These are phyloP conservation scores for Ogataea naganishii DNA, from an alignment of 805 yeast species.

Conservation along the genomic window DNA sequence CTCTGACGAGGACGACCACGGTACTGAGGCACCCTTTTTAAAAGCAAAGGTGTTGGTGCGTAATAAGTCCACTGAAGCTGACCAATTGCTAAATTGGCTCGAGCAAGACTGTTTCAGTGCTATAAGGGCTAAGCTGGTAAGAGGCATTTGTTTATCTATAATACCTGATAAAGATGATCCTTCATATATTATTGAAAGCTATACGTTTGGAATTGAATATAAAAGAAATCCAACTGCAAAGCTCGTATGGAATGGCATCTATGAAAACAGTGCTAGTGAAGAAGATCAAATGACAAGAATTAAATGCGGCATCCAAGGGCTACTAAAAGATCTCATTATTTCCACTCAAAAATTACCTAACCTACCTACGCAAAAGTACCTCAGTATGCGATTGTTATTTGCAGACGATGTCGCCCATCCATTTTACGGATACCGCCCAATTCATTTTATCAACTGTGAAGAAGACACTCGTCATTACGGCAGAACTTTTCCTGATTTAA, in stretches of 20 bases:
- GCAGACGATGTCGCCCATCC: no score
- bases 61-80: constrained; percentile 39
- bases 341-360: constrained; percentile 46
- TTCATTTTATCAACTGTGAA: no score
- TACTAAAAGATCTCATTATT: constrained; percentile 43
- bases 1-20: constrained; percentile 18
- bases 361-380: constrained; percentile 35
- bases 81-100: constrained; percentile 43
- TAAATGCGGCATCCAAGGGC: constrained; percentile 35
- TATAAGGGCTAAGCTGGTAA: constrained; percentile 30
- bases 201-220: constrained; percentile 40
- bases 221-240: constrained; percentile 3
- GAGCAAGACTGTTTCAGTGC: constrained; percentile 41
- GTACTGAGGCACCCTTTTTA: constrained; percentile 20
- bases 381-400: constrained; percentile 40
- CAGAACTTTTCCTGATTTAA: no score
- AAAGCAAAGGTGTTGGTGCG: constrained; percentile 38
- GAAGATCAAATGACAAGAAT: constrained; percentile 23
- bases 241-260: constrained; percentile 5
- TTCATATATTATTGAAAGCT: constrained; percentile 36
- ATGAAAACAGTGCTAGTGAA: neutral
- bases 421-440: no score
- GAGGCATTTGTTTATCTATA: constrained; percentile 37
- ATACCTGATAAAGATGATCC: constrained; percentile 34
- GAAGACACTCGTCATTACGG: no score